Percentiles rank a stretch among this genome's conserved stretches.
Conservation (phyloP, 352 stramenopile genomes). For the Phytophthora fragariae region DNA sequence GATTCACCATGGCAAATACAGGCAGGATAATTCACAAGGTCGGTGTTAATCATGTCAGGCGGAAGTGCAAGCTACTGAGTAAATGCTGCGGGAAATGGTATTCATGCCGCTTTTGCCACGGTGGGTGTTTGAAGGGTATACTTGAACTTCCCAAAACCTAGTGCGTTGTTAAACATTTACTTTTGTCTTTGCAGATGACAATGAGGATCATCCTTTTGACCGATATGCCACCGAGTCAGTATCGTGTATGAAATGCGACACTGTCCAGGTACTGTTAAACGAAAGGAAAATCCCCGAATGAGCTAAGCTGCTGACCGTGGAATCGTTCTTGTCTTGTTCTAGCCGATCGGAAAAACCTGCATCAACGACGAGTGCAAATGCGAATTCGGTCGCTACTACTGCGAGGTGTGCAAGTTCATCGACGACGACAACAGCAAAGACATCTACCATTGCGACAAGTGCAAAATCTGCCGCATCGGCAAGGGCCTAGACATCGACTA, state of each 20-base stretch:
- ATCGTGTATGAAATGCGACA: conserved; percentile 94
- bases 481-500: conserved; percentile 97
- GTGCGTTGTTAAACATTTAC: neutral
- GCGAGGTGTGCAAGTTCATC: conserved; percentile 96
- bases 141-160: neutral
- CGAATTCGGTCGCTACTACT: conserved; percentile 95
- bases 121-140: conserved; percentile 30
- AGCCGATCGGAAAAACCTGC: conserved; percentile 75
- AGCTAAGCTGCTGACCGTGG: neutral
- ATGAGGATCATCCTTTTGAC: conserved; percentile 92
- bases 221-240: conserved; percentile 95
- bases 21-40: neutral
- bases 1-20: neutral
- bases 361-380: conserved; percentile 68
- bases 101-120: conserved; percentile 91
- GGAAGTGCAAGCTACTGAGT: conserved; percentile 80
- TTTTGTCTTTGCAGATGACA: conserved; percentile 51
- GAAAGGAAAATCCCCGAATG: neutral
- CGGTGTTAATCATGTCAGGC: conserved; percentile 31
- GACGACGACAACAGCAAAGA: conserved; percentile 93
- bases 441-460: conserved; percentile 99
- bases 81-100: conserved; percentile 93
- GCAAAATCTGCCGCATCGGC: conserved; percentile 97
- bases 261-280: conserved; percentile 52
- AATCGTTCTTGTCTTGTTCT: conserved; percentile 24